Conservation (phyloP, 2,329 filamentous ascomycete genomes). For the Diaporthe vaccinii region DNA sequence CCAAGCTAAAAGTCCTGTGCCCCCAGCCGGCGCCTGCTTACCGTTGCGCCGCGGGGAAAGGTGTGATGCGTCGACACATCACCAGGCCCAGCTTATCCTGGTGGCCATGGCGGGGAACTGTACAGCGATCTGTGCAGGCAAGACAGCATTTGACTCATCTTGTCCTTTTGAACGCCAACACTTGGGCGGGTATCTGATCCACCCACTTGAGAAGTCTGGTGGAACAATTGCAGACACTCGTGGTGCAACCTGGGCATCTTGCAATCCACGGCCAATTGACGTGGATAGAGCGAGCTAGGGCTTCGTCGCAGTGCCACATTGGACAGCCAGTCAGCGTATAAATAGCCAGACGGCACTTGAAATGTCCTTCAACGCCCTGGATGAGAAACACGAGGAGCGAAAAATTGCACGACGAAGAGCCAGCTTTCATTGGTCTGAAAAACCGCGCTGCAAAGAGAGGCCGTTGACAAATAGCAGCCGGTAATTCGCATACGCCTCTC, state of each 20-base stretch:
- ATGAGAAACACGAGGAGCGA: not conserved
- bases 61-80: not conserved
- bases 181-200: not conserved
- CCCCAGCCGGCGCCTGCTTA: not conserved
- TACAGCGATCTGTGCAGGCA: not conserved
- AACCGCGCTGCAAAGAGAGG: not conserved
- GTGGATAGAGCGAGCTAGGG: not conserved
- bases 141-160: conserved; percentile 26
- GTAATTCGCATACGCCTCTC: conserved; percentile 1
- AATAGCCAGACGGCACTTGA: no score
- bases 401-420: not conserved
- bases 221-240: not conserved
- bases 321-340: not conserved
- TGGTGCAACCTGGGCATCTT: not conserved
- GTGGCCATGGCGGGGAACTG: conserved; percentile 1
- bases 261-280: conserved; percentile 1
- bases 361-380: not conserved
- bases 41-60: not conserved
- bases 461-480: conserved; percentile 21
- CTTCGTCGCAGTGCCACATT: not conserved
- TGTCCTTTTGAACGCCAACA: conserved; percentile 5
- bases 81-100: not conserved
- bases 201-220: not conserved
- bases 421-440: conserved; percentile 5
- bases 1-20: not conserved